Evolutionary conservation across 2,329 filamentous ascomycete genomes (phyloP), one percentile per base, ranked within the genome.

Genomic region (Apiospora sp.): DNA sequence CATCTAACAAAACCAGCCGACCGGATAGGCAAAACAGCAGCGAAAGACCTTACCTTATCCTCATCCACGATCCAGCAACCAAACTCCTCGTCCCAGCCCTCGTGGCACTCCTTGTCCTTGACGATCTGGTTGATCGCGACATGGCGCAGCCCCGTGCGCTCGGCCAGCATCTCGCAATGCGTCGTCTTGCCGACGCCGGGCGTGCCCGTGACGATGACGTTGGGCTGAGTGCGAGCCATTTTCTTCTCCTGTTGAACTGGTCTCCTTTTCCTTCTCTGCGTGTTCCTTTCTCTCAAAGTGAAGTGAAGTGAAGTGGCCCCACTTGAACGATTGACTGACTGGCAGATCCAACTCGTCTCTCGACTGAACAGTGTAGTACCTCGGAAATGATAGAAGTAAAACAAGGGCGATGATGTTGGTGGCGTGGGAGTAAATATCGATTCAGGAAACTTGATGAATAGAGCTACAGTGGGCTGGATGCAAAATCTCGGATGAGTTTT

Each of bases 161-260:
- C 87, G 8, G 94, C 94, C 68, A 99, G 86, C 78, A 91, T 88
- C 82, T 97, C 94, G 80, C 93, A 94, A 82, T 98, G 95, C 10
- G 94, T 97, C 24, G 95, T 98, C 86, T 99, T 99, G 80, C 96
- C 96, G 41, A 97, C 94, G 71, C 96, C 96, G 0, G 96, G 96
- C 27, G 96, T 99, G 75, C 96, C 96, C 54, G 96, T 98, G 76
- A 99, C 88, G 77, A 99, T 93, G 79, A 99, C 94, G 83, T 98
- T 99, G 43, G 96, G 96, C 75, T 84, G 84, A 43, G 81, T 84
- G 76, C 90, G 86, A 80, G 58, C 19, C 58, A 85, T 83, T 72
- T 76, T 83, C 70, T 2, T 12, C 30, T 54, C n/a, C n/a, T 48
- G 34, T 22, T 49, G 24, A 16, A 7, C 68, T 67, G 43, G 3